Conservation (phyloP, 2,329 filamentous ascomycete species). For the Exserohilum turcica region DNA sequence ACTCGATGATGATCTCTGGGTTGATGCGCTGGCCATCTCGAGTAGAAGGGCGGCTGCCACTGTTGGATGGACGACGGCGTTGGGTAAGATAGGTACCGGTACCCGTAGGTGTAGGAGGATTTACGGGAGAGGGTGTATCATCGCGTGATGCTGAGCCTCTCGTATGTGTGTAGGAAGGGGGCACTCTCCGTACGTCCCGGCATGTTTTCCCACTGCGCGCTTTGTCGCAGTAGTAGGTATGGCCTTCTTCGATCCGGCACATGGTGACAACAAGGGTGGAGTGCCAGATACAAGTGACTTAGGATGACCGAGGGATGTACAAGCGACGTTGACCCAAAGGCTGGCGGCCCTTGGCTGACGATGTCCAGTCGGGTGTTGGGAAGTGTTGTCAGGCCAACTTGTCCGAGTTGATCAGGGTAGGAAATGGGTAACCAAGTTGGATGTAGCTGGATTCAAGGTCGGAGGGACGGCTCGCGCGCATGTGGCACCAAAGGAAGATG, state of each 20-base stretch:
- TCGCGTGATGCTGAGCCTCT: constrained; percentile 24
- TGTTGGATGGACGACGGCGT: constrained; percentile 30
- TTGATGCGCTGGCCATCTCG: constrained; percentile 31
- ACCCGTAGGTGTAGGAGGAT: constrained; percentile 39
- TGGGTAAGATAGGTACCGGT: constrained; percentile 32
- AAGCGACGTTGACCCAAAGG: no score
- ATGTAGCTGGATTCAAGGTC: constrained; percentile 1
- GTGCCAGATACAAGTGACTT: background rate
- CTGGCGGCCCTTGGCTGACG: background rate
- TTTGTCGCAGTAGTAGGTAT: constrained; percentile 31
- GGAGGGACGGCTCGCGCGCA: background rate
- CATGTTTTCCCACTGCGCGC: constrained; percentile 30
- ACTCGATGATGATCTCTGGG: constrained; percentile 37
- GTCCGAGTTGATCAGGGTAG: background rate
- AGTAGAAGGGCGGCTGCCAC: constrained; percentile 33
- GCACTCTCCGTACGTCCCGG: constrained; percentile 30
- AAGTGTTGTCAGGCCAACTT: background rate
- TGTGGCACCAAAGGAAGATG: constrained; percentile 5
- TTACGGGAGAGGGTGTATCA: constrained; percentile 37
- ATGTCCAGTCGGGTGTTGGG: background rate
- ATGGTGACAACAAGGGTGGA: constrained; percentile 21
- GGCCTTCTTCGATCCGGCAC: constrained; percentile 41
- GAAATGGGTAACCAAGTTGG: background rate
- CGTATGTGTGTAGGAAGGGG: constrained; percentile 30
- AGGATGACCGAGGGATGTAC: no score